These are phyloP conservation scores for Hypoxylon sp. DNA, from an alignment of 2,329 filamentous ascomycete genomes.

Conservation along the genomic window DNA sequence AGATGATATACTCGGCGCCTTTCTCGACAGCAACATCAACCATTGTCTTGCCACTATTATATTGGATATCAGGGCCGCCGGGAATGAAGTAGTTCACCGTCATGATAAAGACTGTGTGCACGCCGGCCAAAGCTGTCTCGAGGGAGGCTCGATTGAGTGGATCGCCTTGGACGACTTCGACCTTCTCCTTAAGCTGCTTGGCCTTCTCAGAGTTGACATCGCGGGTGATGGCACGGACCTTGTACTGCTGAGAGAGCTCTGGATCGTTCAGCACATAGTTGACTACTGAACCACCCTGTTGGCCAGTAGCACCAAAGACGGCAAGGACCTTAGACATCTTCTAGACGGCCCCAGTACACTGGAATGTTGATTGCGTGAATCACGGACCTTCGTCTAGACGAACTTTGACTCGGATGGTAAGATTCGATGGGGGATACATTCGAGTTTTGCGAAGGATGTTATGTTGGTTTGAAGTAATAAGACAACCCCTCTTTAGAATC, in stretches of 20 bases:
- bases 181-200: constrained; percentile 50
- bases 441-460: background rate
- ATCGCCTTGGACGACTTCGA: constrained; percentile 60
- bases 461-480: background rate
- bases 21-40: constrained; percentile 57
- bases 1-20: constrained; percentile 59
- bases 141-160: constrained; percentile 58
- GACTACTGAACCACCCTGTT: constrained; percentile 66
- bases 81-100: constrained; percentile 61
- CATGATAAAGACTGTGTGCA: constrained; percentile 65
- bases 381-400: background rate
- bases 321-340: constrained; percentile 57
- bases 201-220: constrained; percentile 57
- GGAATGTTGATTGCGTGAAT: background rate
- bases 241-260: constrained; percentile 62
- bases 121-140: constrained; percentile 58
- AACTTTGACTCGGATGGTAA: background rate
- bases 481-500: background rate
- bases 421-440: background rate
- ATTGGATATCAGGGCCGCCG: constrained; percentile 56
- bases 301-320: constrained; percentile 68
- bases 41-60: constrained; percentile 55
- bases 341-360: background rate
- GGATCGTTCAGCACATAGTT: constrained; percentile 62
- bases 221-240: constrained; percentile 66